Conservation (phyloP, 495 filamentous ascomycete species). For the Friedmanniomyces endolithicus region DNA sequence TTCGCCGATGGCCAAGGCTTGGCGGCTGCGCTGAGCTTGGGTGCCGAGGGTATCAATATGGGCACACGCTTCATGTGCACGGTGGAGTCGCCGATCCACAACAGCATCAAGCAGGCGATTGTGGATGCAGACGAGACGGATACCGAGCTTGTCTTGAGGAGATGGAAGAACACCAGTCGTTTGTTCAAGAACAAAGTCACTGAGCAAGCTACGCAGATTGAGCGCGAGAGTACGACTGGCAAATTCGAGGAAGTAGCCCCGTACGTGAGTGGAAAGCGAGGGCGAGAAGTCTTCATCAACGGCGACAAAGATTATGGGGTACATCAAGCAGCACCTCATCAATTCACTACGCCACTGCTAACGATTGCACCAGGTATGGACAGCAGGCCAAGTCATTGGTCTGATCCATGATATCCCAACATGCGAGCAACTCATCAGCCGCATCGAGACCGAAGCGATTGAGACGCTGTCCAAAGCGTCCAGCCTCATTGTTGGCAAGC, state of each 20-base stretch:
- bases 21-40: constrained; percentile 79
- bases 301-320: constrained; percentile 86
- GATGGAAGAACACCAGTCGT: constrained; percentile 87
- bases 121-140: constrained; percentile 81
- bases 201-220: constrained; percentile 64
- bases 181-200: constrained; percentile 85
- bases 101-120: constrained; percentile 86
- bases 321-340: constrained; percentile 30
- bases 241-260: constrained; percentile 87
- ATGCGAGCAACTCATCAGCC: constrained; percentile 42
- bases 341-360: neutral
- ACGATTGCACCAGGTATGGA: constrained; percentile 44
- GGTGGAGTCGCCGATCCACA: constrained; percentile 80
- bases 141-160: constrained; percentile 72
- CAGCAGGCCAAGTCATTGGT: constrained; percentile 58
- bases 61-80: constrained; percentile 92
- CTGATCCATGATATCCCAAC: constrained; percentile 59
- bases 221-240: constrained; percentile 71
- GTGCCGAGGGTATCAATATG: constrained; percentile 95
- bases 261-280: constrained; percentile 83
- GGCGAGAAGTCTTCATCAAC: constrained; percentile 79
- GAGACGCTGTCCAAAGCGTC: constrained; percentile 30
- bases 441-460: constrained; percentile 55
- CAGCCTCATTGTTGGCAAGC: constrained; percentile 24
- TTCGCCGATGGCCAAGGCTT: constrained; percentile 93